phyloP scores from a whole-genome alignment of 2,329 filamentous ascomycete species.

The Sporothrix inflata region DNA sequence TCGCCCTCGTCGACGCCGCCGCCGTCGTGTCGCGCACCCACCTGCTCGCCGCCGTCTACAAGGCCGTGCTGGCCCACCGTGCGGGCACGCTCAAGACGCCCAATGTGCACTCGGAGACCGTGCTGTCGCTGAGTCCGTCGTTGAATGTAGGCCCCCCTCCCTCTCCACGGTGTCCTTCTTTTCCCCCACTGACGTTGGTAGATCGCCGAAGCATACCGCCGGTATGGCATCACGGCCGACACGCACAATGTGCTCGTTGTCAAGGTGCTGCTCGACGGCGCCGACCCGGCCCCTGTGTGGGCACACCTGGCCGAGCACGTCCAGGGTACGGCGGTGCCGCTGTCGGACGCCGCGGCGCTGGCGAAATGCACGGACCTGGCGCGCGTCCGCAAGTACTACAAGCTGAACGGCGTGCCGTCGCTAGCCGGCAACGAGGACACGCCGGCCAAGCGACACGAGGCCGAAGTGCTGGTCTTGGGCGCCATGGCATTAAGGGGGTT shows the following conservation, averaged over 20 bases:
- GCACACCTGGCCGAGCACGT: conserved; percentile 65
- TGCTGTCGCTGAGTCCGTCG: conserved; percentile 76
- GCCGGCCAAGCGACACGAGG: conserved; percentile 52
- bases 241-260: conserved; percentile 77
- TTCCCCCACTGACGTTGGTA: conserved; percentile 42
- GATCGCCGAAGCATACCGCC: conserved; percentile 91
- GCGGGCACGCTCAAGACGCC: conserved; percentile 69
- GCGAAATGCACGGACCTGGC: conserved; percentile 62
- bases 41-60: conserved; percentile 74
- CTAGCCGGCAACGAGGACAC: conserved; percentile 42
- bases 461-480: conserved; percentile 72
- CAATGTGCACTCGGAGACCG: conserved; percentile 88
- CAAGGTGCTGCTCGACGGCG: conserved; percentile 67
- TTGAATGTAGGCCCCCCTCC: conserved; percentile 65
- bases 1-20: conserved; percentile 87
- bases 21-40: conserved; percentile 75
- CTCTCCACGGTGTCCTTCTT: conserved; percentile 16
- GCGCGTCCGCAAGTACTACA: conserved; percentile 83
- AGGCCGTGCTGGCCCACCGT: conserved; percentile 69
- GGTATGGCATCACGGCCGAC: conserved; percentile 75
- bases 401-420: conserved; percentile 67
- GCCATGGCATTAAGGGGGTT: conserved; percentile 76
- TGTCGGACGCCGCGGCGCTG: conserved; percentile 65
- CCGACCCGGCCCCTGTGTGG: conserved; percentile 50
- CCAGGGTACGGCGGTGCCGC: conserved; percentile 60